These are phyloP conservation scores for Ceratocystis variospora DNA, from an alignment of 2,329 filamentous ascomycete species.

Conservation along the genomic window DNA sequence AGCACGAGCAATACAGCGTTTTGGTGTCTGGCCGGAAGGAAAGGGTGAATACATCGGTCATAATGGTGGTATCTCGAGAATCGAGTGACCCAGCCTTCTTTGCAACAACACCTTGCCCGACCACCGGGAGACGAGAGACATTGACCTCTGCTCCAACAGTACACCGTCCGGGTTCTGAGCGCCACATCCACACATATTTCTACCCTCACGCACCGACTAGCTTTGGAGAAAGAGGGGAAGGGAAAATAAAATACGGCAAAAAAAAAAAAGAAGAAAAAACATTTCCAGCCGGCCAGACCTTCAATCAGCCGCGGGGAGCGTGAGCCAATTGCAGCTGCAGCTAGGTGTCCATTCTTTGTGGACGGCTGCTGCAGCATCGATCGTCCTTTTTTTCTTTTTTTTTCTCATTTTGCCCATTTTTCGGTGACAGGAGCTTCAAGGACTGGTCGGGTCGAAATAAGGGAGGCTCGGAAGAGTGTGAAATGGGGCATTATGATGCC, in stretches of 20 bases:
- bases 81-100: background rate
- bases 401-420: too few relatives aligned
- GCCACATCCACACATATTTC: background rate
- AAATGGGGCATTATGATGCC: background rate
- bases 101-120: background rate
- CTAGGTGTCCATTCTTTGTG: slow-evolving; percentile 7
- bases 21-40: background rate
- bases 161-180: background rate
- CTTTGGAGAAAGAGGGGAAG: background rate
- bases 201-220: background rate
- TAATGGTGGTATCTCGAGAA: background rate
- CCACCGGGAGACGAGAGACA: background rate
- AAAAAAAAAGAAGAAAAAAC: background rate
- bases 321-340: slow-evolving; percentile 4
- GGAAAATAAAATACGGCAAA: background rate
- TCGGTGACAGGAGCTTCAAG: slow-evolving; percentile 8
- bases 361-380: background rate
- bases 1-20: background rate
- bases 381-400: background rate
- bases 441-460: slow-evolving; percentile 17
- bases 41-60: background rate
- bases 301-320: background rate
- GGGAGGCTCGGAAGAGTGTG: background rate
- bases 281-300: background rate
- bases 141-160: background rate